Evolutionary conservation across 352 stramenopile genomes (phyloP), one percentile per base, ranked within the genome.

Genomic region (Pythium myriotylum): DNA sequence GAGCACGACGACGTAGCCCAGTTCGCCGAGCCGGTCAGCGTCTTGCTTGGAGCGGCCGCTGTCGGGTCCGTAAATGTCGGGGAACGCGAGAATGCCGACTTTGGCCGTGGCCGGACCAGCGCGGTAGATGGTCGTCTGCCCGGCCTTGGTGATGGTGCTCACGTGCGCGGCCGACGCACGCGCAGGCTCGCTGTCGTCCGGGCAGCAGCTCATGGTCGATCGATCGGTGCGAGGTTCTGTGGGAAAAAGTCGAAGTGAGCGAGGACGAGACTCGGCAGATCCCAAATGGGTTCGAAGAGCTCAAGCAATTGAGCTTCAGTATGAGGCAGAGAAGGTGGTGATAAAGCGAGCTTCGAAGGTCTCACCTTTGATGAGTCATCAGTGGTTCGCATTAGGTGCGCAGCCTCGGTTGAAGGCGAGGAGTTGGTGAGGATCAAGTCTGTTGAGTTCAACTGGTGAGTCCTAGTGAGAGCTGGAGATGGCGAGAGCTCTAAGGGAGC

Each of bases 11-110:
- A 60, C 67, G 47, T 86, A 88, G 2, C 74, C 77, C 12, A 84
- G 32, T 40, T 79, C 63, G 22, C 69, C 77, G 14, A 88, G 60
- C 3, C 41, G 47, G 45, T 83, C 74, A 14, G 72, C 74, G 59
- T 85, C 76, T n/a, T 72, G 56, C 59, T 86, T 77, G 62, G 66
- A 74, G 43, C 74, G 72, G 19, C 79, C 76, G 48, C 79, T 88
- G 59, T 83, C 73, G 16, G 71, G 48, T 22, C 79, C 70, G 43
- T 72, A 84, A 37, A 85, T 77, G 47, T 86, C 74, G 1, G 75
- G 76, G 17, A 88, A 52, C 27, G 74, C 52, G 9, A 88, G 27
- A 19, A 88, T 4, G 13, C 74, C 74, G 33, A 70, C 63, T 27
- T 57, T 73, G 45, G 69, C 45, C 1, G 54, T 65, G 2, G 53